Evolutionary conservation across 106 monocot genomes (phyloP).

Genomic region (Iris macrosiphon): DNA sequence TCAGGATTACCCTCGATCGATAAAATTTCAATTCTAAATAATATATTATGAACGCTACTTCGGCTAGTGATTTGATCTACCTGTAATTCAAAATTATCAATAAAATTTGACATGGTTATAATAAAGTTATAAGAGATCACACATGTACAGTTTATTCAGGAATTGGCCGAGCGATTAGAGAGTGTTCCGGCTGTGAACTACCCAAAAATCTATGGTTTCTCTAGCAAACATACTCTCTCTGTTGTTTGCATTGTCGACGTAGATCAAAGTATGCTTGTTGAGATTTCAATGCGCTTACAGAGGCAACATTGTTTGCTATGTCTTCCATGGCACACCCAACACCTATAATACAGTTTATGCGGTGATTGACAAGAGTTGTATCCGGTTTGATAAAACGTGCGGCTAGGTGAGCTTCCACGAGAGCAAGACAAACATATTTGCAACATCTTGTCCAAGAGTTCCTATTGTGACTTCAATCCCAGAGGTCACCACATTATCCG

Average conservation of each 20-base stretch:
- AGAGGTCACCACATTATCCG: constrained; percentile 25
- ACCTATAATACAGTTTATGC: constrained; percentile 34
- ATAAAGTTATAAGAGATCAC: no score
- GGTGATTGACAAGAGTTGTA: constrained; percentile 24
- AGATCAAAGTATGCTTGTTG: constrained; percentile 34
- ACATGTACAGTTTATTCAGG: no score
- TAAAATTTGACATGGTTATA: no score
- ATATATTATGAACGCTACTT: no score
- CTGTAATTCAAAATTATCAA: no score
- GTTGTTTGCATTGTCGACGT: constrained; percentile 52
- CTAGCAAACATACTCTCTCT: no score
- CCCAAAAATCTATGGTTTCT: no score
- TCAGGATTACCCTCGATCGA: no score
- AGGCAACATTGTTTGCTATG: constrained; percentile 34
- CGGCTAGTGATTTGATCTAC: no score
- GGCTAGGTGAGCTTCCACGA: constrained; percentile 31
- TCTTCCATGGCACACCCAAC: constrained; percentile 43
- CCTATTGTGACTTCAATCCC: constrained; percentile 32
- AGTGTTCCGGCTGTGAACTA: no score
- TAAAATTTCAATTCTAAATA: no score
- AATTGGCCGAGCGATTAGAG: no score
- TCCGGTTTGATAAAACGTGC: constrained; percentile 36
- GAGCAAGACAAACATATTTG: constrained; percentile 30
- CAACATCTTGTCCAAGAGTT: constrained; percentile 35
- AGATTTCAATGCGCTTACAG: constrained; percentile 36